Conservation (phyloP, 345 rosid genomes). For the Brassica nigra region DNA sequence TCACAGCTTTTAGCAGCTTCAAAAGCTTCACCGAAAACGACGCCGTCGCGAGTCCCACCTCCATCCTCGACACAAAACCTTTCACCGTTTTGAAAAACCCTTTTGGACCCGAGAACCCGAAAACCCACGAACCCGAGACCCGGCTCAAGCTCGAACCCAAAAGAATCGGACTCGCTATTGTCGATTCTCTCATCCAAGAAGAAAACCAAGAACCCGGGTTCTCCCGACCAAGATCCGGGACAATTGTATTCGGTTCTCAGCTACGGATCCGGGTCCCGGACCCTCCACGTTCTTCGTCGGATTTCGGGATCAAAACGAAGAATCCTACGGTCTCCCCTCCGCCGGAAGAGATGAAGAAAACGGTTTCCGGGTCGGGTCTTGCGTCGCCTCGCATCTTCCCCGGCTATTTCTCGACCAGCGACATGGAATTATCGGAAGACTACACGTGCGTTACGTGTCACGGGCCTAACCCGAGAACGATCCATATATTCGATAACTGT, state of each 20-base stretch:
- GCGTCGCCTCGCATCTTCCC: constrained; percentile 46
- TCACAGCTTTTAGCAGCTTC: constrained; percentile 55
- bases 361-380: constrained; percentile 40
- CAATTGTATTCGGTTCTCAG: constrained; percentile 75
- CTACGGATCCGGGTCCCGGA: constrained; percentile 80
- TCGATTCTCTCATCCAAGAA: constrained; percentile 59
- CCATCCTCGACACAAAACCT: constrained; percentile 79
- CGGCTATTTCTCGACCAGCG: constrained; percentile 57
- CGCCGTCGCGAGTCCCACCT: constrained; percentile 74
- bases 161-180: constrained; percentile 70
- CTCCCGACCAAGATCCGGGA: constrained; percentile 54
- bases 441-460: constrained; percentile 88
- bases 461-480: constrained; percentile 85
- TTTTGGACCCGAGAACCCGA: constrained; percentile 50
- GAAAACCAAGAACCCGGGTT: constrained; percentile 36
- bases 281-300: constrained; percentile 59
- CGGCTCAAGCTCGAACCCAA: constrained; percentile 57
- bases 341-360: neutral
- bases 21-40: constrained; percentile 56
- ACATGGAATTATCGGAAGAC: constrained; percentile 89
- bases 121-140: constrained; percentile 48
- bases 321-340: constrained; percentile 41
- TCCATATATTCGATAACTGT: constrained; percentile 84
- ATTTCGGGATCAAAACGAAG: constrained; percentile 71
- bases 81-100: constrained; percentile 69